A percentile compares a stretch with the other conserved stretches of the same genome.
These are phyloP conservation scores for Phoma herbarum DNA, from an alignment of 2,329 filamentous ascomycete species.

Conservation along the genomic window DNA sequence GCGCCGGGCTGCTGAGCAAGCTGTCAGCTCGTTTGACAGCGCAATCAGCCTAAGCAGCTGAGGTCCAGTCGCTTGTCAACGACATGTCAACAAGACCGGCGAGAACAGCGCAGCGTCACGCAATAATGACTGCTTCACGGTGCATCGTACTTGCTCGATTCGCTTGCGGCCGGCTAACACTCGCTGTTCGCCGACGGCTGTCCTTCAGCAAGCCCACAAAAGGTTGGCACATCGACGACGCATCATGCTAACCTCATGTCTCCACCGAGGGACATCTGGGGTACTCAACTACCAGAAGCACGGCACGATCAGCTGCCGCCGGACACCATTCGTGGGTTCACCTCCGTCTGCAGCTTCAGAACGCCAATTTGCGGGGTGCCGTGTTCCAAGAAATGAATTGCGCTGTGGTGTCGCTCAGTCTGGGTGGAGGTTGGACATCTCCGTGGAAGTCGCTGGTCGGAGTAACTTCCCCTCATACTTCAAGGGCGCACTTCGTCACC, in stretches of 20 bases:
- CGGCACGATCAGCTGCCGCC: slow-evolving; percentile 26
- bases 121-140: slow-evolving; percentile 16
- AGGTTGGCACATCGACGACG: slow-evolving; percentile 13
- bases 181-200: slow-evolving; percentile 32
- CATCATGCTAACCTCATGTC: slow-evolving; percentile 27
- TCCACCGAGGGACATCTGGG: slow-evolving; percentile 33
- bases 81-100: neutral
- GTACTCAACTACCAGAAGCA: slow-evolving; percentile 20
- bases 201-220: slow-evolving; percentile 6
- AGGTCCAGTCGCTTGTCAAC: neutral
- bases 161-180: slow-evolving; percentile 6
- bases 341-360: slow-evolving; percentile 1
- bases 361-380: neutral
- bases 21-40: neutral
- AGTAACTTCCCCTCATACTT: slow-evolving; percentile 18
- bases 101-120: slow-evolving; percentile 5
- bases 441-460: slow-evolving; percentile 37
- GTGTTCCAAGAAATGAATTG: slow-evolving; percentile 10
- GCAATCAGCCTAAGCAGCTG: neutral
- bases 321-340: slow-evolving; percentile 26
- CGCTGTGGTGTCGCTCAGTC: slow-evolving; percentile 28
- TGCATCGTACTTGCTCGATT: slow-evolving; percentile 5
- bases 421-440: slow-evolving; percentile 38
- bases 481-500: slow-evolving; percentile 20
- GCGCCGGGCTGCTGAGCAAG: slow-evolving; percentile 4